These are phyloP conservation scores for Starmerella vaccinii DNA, from an alignment of 805 yeast genomes.

Conservation along the genomic window DNA sequence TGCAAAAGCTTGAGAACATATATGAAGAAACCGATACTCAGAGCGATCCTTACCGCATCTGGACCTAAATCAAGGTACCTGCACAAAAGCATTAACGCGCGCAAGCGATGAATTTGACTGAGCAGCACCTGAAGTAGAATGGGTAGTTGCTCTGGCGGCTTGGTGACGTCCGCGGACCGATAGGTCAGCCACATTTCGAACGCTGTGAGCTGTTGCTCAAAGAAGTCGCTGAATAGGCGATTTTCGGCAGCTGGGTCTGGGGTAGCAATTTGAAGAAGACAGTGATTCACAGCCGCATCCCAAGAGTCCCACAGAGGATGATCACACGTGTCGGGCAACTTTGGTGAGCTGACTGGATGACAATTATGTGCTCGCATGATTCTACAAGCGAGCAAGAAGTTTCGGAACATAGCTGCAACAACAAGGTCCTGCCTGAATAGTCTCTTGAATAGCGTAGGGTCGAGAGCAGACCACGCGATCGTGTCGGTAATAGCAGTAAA, in stretches of 20 bases:
- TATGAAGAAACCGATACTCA: constrained; percentile 92
- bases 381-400: constrained; percentile 81
- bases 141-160: constrained; percentile 91
- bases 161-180: constrained; percentile 62
- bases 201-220: constrained; percentile 92
- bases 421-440: constrained; percentile 89
- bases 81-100: constrained; percentile 76
- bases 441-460: constrained; percentile 78
- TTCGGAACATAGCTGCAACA: constrained; percentile 92
- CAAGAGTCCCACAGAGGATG: constrained; percentile 97
- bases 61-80: constrained; percentile 90
- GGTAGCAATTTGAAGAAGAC: constrained; percentile 44
- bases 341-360: constrained; percentile 91
- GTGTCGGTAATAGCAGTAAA: constrained; percentile 97
- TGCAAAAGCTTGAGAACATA: constrained; percentile 82
- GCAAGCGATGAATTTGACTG: constrained; percentile 84
- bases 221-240: constrained; percentile 84
- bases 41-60: constrained; percentile 89
- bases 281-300: constrained; percentile 95
- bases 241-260: constrained; percentile 31
- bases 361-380: constrained; percentile 90
- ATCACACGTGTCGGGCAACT: constrained; percentile 67
- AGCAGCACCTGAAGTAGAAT: constrained; percentile 83
- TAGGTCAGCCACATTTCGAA: constrained; percentile 93
- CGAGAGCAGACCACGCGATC: constrained; percentile 90